Conservation (phyloP, 2,329 filamentous ascomycete species). For the Bisporella sp. region DNA sequence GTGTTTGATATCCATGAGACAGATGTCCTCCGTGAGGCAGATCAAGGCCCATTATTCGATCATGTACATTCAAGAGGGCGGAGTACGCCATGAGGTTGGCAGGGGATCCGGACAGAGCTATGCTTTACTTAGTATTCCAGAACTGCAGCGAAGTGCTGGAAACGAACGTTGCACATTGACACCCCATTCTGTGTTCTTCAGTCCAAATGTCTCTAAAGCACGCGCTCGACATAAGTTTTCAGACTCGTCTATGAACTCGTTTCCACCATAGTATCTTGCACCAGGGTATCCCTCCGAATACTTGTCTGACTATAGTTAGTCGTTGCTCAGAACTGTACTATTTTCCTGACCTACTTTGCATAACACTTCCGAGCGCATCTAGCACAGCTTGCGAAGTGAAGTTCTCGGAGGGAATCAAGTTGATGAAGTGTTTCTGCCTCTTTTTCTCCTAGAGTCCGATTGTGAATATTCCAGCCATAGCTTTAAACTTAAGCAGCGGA, state of each 20-base stretch:
- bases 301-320: conserved; percentile 59
- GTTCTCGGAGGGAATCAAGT: conserved; percentile 92
- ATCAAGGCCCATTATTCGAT: conserved; percentile 94
- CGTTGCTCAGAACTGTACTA: conserved; percentile 28
- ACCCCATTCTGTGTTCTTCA: conserved; percentile 84
- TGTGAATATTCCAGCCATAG: conserved; percentile 2
- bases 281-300: conserved; percentile 98
- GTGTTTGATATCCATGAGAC: conserved; percentile 95
- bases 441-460: conserved; percentile 67
- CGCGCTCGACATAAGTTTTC: conserved; percentile 86
- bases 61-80: conserved; percentile 84
- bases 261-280: conserved; percentile 92
- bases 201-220: conserved; percentile 78
- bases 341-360: conserved; percentile 65
- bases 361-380: conserved; percentile 85
- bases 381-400: conserved; percentile 91
- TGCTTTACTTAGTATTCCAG: conserved; percentile 14
- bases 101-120: conserved; percentile 45
- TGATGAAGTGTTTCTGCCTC: conserved; percentile 97
- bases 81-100: conserved; percentile 83
- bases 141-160: not conserved
- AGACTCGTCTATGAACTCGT: conserved; percentile 89
- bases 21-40: conserved; percentile 94
- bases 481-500: not conserved
- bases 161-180: conserved; percentile 84